Evolutionary conservation across 176 grass and related monocot genomes (phyloP).

Genomic region (Triticum dicoccoides): DNA sequence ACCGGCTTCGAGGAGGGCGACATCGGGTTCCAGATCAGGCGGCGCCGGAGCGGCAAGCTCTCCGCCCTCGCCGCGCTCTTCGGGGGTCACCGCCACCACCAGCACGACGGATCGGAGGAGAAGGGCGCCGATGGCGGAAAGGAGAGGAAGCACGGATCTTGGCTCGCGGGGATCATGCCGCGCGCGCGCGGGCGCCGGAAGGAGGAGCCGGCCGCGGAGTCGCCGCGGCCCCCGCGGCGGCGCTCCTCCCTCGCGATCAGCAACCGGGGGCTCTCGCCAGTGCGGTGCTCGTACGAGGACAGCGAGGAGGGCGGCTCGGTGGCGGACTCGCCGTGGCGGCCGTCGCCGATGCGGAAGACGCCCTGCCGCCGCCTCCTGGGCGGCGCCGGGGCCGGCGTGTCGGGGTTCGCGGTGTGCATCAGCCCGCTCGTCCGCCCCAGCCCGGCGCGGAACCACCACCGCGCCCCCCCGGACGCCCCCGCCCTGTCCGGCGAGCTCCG

Average conservation of each 20-base stretch:
- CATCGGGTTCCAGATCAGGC: constrained; percentile 35
- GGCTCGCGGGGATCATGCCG: constrained; percentile 54
- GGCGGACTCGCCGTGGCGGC: constrained; percentile 46
- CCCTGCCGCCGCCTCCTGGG: constrained; percentile 19
- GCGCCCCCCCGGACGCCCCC: constrained; percentile 20
- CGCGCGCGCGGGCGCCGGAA: constrained; percentile 8
- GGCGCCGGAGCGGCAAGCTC: constrained; percentile 36
- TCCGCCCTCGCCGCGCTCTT: constrained; percentile 54
- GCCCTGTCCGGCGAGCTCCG: constrained; percentile 50
- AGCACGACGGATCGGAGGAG: constrained; percentile 9
- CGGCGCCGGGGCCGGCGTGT: constrained; percentile 25
- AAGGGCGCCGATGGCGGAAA: not conserved
- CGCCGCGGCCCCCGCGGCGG: not conserved
- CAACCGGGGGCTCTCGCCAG: constrained; percentile 52
- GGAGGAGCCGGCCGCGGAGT: not conserved
- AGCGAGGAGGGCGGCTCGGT: constrained; percentile 22
- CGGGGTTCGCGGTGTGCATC: constrained; percentile 70
- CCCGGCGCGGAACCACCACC: constrained; percentile 44
- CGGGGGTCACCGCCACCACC: constrained; percentile 6
- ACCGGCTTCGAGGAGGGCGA: constrained; percentile 35
- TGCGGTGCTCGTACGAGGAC: not conserved
- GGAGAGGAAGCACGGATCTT: constrained; percentile 44
- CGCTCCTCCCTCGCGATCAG: constrained; percentile 37
- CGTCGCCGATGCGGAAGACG: constrained; percentile 50
- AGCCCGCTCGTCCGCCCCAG: constrained; percentile 70